phyloP scores from a whole-genome alignment of 2,329 filamentous ascomycete genomes.

The Neonectria coccinea region DNA sequence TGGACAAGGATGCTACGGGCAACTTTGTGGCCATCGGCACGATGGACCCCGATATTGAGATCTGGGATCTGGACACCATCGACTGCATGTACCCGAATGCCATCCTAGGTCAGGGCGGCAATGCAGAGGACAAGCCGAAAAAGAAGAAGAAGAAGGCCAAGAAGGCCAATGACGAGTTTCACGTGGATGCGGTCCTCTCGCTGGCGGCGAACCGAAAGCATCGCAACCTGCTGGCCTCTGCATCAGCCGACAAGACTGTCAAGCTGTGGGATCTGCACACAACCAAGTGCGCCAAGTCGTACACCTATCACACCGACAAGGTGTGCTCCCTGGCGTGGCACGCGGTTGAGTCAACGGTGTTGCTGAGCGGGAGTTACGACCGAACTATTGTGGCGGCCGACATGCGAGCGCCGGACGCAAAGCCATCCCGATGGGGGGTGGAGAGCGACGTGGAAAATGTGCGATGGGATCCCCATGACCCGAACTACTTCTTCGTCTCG shows the following conservation, averaged over 20 bases:
- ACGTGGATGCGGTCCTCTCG: conserved; percentile 92
- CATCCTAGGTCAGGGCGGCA: conserved; percentile 83
- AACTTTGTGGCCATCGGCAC: conserved; percentile 97
- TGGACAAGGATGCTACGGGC: conserved; percentile 74
- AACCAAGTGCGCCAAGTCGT: conserved; percentile 92
- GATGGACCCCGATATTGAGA: conserved; percentile 98
- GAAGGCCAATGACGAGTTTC: conserved; percentile 90
- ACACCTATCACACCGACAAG: conserved; percentile 96
- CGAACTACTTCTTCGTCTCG: conserved; percentile 94
- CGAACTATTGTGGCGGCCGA: conserved; percentile 93
- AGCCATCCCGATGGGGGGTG: conserved; percentile 87
- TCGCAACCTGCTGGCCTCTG: conserved; percentile 92
- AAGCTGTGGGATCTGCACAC: conserved; percentile 98
- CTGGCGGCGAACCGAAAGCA: conserved; percentile 94
- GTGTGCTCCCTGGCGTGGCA: conserved; percentile 98
- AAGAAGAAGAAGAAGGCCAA: conserved; percentile 90
- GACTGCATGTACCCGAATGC: conserved; percentile 99
- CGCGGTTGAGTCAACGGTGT: conserved; percentile 83
- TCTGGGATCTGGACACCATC: conserved; percentile 96
- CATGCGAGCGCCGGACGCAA: conserved; percentile 91
- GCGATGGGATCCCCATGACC: conserved; percentile 91
- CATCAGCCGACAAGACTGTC: conserved; percentile 95
- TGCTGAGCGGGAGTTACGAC: conserved; percentile 95
- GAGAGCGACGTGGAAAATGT: conserved; percentile 96
- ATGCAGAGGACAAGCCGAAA: conserved; percentile 66